These are phyloP conservation scores for Sporisorium graminicola DNA, from an alignment of 1,284 basidiomycete genomes.

Conservation along the genomic window DNA sequence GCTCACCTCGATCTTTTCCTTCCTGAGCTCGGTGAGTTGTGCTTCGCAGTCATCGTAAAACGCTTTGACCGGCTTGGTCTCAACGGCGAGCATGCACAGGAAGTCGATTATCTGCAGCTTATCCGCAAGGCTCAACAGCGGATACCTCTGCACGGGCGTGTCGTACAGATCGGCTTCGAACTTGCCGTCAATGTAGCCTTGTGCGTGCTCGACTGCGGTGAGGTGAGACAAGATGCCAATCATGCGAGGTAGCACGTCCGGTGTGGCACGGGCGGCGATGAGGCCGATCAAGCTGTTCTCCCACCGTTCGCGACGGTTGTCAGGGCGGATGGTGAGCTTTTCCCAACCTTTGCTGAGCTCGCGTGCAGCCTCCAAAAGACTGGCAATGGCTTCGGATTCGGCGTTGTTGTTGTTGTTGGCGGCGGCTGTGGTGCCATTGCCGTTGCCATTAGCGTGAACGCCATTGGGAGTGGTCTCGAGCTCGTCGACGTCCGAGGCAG, in stretches of 20 bases:
- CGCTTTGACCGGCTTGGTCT: slow-evolving; percentile 85
- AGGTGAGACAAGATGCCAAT: slow-evolving; percentile 65
- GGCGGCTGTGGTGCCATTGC: no score
- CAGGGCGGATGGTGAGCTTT: slow-evolving; percentile 50
- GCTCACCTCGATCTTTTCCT: slow-evolving; percentile 95
- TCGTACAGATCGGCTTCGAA: slow-evolving; percentile 63
- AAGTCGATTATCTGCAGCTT: slow-evolving; percentile 88
- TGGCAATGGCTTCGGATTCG: slow-evolving; percentile 45
- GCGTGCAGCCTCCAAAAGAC: slow-evolving; percentile 48
- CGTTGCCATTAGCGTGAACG: slow-evolving; percentile 19
- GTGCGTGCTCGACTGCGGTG: slow-evolving; percentile 61
- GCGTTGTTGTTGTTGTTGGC: slow-evolving; percentile 13
- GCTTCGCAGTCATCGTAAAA: slow-evolving; percentile 92
- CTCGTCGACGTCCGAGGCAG: slow-evolving; percentile 46
- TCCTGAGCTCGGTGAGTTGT: slow-evolving; percentile 88
- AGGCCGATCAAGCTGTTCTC: slow-evolving; percentile 58
- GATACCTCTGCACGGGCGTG: slow-evolving; percentile 75
- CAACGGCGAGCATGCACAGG: slow-evolving; percentile 88
- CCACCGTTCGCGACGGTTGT: slow-evolving; percentile 63
- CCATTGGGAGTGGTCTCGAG: slow-evolving; percentile 27
- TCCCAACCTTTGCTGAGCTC: slow-evolving; percentile 59
- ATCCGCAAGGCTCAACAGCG: slow-evolving; percentile 79
- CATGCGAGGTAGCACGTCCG: slow-evolving; percentile 58
- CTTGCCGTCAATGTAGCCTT: slow-evolving; percentile 52
- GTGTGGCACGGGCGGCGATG: slow-evolving; percentile 59